Base-by-base conservation (phyloP, 768 basidiomycete genomes). In the Thelephora ganbajun region DNA sequence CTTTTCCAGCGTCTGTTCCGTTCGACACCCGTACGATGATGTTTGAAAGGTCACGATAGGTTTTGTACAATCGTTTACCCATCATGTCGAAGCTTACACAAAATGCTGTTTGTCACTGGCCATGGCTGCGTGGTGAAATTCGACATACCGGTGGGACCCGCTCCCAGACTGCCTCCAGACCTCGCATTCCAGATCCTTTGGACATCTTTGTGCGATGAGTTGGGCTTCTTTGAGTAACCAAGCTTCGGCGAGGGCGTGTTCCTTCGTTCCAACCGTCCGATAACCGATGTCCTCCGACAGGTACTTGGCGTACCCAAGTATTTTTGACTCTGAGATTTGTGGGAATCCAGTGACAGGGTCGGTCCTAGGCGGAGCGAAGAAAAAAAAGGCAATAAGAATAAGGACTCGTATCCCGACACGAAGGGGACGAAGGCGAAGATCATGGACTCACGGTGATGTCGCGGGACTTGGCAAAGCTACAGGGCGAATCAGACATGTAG, bases 161-260 rank as follows among this genome's bases (percentile, higher is more conserved):
- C 79, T 87, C 2, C 92, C 91, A 54, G 82, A 72, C 63, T 96
- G 93, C 48, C 82, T 69, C 85, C 88, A 94, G 0, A 93, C 79
- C 57, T 96, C 90, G 56, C 94, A 92, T 58, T 93, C 71, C n/a
- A 94, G 65, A 41, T 80, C 62, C 43, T 63, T 63, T 41, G 83
- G 77, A 58, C 91, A 93, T 45, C 78, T 63, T 30, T 63, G 61
- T 56, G 79, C 68, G 34, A 93, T 61, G 39, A 68, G 67, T 46
- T 79, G 65, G 2, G 83, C 82, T 56, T 82, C 75, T 42, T 74
- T 64, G 18, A 80, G 57, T 73, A 93, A 79, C 80, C 90, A 97
- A 20, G 70, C 65, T 55, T 96, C 92, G 3, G 84, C 90, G 22
- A 77, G 60, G 0, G 86, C 83, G 65, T 94, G 90, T 60, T 97